Evolutionary conservation across 768 basidiomycete genomes (phyloP).

Genomic region (Tylopilus felleus): DNA sequence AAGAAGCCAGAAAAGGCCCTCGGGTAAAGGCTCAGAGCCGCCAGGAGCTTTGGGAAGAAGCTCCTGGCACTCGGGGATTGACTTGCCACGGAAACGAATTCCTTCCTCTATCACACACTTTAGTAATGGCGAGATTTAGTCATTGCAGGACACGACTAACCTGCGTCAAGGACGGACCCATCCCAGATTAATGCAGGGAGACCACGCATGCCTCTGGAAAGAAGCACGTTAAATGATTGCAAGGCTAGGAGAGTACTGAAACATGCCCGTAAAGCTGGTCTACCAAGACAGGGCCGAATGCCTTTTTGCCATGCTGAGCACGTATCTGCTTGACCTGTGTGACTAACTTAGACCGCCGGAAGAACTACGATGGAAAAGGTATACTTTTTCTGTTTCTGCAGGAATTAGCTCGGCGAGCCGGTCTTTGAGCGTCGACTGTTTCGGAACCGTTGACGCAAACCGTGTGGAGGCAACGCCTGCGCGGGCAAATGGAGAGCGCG

Average conservation of each 20-base stretch:
- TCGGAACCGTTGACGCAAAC: slow-evolving; percentile 62
- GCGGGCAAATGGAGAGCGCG: slow-evolving; percentile 47
- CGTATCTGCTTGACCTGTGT: slow-evolving; percentile 81
- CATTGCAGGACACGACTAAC: slow-evolving; percentile 37
- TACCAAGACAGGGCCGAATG: slow-evolving; percentile 87
- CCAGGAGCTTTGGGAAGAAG: slow-evolving; percentile 86
- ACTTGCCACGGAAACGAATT: slow-evolving; percentile 96
- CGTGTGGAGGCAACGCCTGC: slow-evolving; percentile 46
- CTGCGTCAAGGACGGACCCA: slow-evolving; percentile 93
- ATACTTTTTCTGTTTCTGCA: slow-evolving; percentile 52
- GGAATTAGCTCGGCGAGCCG: slow-evolving; percentile 93
- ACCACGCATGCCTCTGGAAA: slow-evolving; percentile 75
- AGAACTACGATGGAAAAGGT: not conserved
- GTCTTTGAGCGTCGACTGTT: slow-evolving; percentile 83
- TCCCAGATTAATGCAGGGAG: slow-evolving; percentile 97
- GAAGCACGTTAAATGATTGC: not conserved
- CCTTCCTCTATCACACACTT: slow-evolving; percentile 68
- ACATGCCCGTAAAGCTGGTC: slow-evolving; percentile 85
- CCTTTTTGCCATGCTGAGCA: slow-evolving; percentile 85
- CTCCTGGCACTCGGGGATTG: slow-evolving; percentile 85
- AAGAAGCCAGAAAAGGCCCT: slow-evolving; percentile 93
- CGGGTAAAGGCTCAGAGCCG: slow-evolving; percentile 88
- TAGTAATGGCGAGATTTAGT: not conserved
- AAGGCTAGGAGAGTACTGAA: not conserved
- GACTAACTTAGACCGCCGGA: slow-evolving; percentile 3